Conservation (phyloP, 805 yeast genomes). For the Candida silvicultrix region DNA sequence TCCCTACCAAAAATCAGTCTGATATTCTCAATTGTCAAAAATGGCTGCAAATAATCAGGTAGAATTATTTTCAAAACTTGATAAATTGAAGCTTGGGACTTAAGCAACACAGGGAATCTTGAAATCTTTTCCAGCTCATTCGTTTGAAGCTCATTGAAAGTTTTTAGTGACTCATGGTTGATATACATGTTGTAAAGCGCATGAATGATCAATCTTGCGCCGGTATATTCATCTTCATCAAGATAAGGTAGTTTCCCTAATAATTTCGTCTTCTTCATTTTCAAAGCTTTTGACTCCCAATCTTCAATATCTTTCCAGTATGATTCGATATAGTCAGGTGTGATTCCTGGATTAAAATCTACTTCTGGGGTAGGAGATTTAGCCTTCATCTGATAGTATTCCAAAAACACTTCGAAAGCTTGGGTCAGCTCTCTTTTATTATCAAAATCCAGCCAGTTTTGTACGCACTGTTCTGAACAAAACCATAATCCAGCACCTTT, state of each 20-base stretch:
- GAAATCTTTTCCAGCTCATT: slow-evolving; percentile 41
- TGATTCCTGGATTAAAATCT: slow-evolving; percentile 8
- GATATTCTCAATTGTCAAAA: slow-evolving; percentile 32
- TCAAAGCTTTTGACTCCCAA: slow-evolving; percentile 31
- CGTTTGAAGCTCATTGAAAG: slow-evolving; percentile 41
- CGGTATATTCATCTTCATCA: slow-evolving; percentile 47
- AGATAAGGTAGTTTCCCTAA: slow-evolving; percentile 34
- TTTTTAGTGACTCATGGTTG: slow-evolving; percentile 7
- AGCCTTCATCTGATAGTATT: slow-evolving; percentile 21
- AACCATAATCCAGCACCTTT: slow-evolving; percentile 44
- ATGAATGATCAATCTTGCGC: slow-evolving; percentile 40
- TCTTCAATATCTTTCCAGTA: slow-evolving; percentile 33
- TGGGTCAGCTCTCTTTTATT: slow-evolving; percentile 27
- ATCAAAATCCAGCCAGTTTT: slow-evolving; percentile 31
- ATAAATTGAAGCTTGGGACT: slow-evolving; percentile 41
- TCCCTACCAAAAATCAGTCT: slow-evolving; percentile 50
- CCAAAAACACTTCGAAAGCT: slow-evolving; percentile 26
- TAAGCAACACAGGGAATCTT: slow-evolving; percentile 40
- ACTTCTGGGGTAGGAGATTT: slow-evolving; percentile 17
- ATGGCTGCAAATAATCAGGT: slow-evolving; percentile 27
- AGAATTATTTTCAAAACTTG: slow-evolving; percentile 37
- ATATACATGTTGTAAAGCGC: slow-evolving; percentile 27
- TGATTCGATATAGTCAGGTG: slow-evolving; percentile 15
- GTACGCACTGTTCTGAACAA: slow-evolving; percentile 41
- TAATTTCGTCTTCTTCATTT: slow-evolving; percentile 31